phyloP scores from a whole-genome alignment of 495 filamentous ascomycete genomes.

The Aspergillus coremiiformis region DNA sequence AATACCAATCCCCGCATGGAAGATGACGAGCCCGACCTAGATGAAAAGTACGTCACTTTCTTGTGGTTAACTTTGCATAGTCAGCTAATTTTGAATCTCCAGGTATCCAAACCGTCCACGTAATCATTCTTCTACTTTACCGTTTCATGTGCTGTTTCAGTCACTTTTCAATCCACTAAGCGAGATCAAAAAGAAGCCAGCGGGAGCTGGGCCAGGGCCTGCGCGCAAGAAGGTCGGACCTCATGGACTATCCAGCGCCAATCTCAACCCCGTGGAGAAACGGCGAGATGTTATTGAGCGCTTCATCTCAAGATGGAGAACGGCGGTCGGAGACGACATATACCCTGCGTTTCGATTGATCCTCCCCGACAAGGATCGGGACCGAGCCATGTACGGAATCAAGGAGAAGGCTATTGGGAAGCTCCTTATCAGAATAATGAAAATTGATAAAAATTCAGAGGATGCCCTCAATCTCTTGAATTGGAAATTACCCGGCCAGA shows the following conservation, averaged over 20 bases:
- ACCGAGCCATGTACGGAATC: slow-evolving; percentile 87
- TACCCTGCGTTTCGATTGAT: slow-evolving; percentile 91
- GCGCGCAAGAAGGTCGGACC: slow-evolving; percentile 48
- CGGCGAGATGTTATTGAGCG: slow-evolving; percentile 79
- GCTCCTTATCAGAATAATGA: slow-evolving; percentile 81
- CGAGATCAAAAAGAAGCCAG: slow-evolving; percentile 70
- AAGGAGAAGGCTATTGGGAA: slow-evolving; percentile 90
- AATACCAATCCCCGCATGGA: slow-evolving; percentile 27
- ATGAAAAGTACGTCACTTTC: slow-evolving; percentile 52
- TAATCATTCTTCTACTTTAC: slow-evolving; percentile 69
- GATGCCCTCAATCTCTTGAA: slow-evolving; percentile 81
- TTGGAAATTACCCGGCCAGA: slow-evolving; percentile 83
- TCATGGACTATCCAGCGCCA: slow-evolving; percentile 41
- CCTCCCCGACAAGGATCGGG: slow-evolving; percentile 87
- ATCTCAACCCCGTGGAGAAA: slow-evolving; percentile 70
- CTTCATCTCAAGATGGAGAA: slow-evolving; percentile 84
- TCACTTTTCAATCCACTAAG: slow-evolving; percentile 81
- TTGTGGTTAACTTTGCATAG: neutral
- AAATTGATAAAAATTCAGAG: slow-evolving; percentile 84
- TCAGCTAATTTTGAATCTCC: slow-evolving; percentile 18
- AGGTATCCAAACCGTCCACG: slow-evolving; percentile 80
- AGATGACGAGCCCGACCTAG: slow-evolving; percentile 49
- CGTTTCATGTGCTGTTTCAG: slow-evolving; percentile 74
- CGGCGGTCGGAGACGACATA: slow-evolving; percentile 82
- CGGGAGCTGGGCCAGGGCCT: slow-evolving; percentile 45